Evolutionary conservation across 2,329 filamentous ascomycete genomes (phyloP).

Genomic region (Arachnopeziza araneosa): DNA sequence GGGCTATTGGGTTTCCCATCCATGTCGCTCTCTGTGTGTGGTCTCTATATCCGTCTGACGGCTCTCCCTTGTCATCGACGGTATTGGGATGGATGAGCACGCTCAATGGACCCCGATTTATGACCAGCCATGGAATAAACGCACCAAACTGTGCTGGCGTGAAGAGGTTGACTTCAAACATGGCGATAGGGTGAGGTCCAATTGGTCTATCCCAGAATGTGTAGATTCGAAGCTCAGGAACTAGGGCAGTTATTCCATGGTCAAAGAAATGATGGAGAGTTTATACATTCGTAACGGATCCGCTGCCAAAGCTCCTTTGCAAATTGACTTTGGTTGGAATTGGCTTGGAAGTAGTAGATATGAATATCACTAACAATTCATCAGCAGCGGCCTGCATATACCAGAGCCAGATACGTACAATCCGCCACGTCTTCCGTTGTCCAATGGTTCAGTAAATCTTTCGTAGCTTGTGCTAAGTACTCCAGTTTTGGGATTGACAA

Average conservation of each 20-base stretch:
- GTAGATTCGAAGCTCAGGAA: conserved; percentile 82
- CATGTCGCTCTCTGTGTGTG: conserved; percentile 62
- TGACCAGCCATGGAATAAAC: conserved; percentile 77
- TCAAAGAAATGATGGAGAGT: neutral
- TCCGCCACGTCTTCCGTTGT: conserved; percentile 60
- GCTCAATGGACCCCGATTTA: conserved; percentile 75
- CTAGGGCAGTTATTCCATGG: neutral
- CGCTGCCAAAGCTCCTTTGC: conserved; percentile 71
- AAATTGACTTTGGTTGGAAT: conserved; percentile 57
- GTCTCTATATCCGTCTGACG: conserved; percentile 27
- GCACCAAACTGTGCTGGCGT: conserved; percentile 84
- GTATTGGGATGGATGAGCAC: conserved; percentile 82
- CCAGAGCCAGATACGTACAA: conserved; percentile 49
- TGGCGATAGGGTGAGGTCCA: conserved; percentile 76
- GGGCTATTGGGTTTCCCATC: conserved; percentile 60
- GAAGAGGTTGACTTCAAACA: conserved; percentile 91
- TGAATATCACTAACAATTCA: conserved; percentile 59
- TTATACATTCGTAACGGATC: conserved; percentile 63
- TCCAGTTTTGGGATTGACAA: conserved; percentile 58
- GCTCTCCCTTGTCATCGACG: conserved; percentile 42
- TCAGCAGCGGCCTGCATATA: neutral
- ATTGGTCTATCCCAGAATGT: conserved; percentile 69
- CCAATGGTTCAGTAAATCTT: conserved; percentile 61
- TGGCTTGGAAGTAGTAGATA: conserved; percentile 71
- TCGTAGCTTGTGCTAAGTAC: conserved; percentile 63